Conservation (phyloP, 2,329 filamentous ascomycete species). For the Helicocarpus griseus region DNA sequence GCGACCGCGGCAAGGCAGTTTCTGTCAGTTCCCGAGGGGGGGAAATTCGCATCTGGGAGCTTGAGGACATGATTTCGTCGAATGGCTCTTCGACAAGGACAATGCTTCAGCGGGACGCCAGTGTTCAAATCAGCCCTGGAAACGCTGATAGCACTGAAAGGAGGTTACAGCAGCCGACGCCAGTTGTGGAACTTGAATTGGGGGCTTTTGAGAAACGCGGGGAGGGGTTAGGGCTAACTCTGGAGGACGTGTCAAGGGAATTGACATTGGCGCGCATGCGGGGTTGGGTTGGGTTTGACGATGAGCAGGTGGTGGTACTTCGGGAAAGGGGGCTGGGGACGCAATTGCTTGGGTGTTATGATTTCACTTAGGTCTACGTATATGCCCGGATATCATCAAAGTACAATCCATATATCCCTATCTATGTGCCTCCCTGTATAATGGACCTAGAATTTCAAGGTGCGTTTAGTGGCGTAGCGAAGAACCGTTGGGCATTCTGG, state of each 20-base stretch:
- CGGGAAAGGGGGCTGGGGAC: constrained; percentile 57
- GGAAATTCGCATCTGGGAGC: constrained; percentile 77
- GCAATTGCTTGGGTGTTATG: constrained; percentile 72
- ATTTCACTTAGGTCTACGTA: constrained; percentile 55
- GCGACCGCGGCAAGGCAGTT: constrained; percentile 74
- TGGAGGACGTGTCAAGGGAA: constrained; percentile 29
- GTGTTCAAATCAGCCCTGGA: constrained; percentile 44
- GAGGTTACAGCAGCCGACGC: background rate
- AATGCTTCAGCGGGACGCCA: constrained; percentile 38
- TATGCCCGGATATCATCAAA: too few relatives aligned
- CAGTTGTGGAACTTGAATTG: constrained; percentile 11
- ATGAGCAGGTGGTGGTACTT: constrained; percentile 81
- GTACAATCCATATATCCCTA: too few relatives aligned
- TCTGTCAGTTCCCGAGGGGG: constrained; percentile 76
- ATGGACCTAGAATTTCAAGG: too few relatives aligned
- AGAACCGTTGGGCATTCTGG: too few relatives aligned
- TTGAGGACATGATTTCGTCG: constrained; percentile 59
- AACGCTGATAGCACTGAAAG: constrained; percentile 9
- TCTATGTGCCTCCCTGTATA: too few relatives aligned
- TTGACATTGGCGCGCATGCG: constrained; percentile 36
- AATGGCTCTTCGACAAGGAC: constrained; percentile 28
- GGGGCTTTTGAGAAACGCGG: constrained; percentile 20
- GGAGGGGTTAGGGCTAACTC: constrained; percentile 22
- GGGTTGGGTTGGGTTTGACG: constrained; percentile 76
- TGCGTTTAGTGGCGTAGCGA: too few relatives aligned